Percentiles rank a stretch among this genome's conserved stretches.
These are phyloP conservation scores for Salvia sclarea DNA, from an alignment of 305 asterid species.

Conservation along the genomic window DNA sequence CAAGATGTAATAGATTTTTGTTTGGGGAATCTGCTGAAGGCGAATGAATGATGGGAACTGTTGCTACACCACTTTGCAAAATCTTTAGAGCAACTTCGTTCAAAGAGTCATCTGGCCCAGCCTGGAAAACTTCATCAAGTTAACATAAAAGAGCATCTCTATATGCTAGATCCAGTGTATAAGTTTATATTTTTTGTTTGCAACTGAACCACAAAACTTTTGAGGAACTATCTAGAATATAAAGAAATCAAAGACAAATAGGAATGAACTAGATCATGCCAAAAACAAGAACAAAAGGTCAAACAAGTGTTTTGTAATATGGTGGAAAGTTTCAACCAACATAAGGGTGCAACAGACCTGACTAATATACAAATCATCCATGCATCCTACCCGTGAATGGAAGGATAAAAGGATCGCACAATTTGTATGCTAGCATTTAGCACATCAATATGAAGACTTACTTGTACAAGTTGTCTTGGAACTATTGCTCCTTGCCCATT, in stretches of 20 bases:
- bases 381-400: not conserved
- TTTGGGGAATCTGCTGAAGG: constrained; percentile 63
- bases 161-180: constrained; percentile 17
- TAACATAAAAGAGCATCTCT: constrained; percentile 28
- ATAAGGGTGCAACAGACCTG: not conserved
- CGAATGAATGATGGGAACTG: constrained; percentile 73
- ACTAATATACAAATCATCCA: constrained; percentile 8
- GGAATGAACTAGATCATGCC: constrained; percentile 13
- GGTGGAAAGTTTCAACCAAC: constrained; percentile 12
- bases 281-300: not conserved
- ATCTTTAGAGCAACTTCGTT: constrained; percentile 72
- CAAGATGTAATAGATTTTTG: constrained; percentile 76
- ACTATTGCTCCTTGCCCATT: constrained; percentile 54
- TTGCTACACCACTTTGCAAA: constrained; percentile 70
- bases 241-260: not conserved
- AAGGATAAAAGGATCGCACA: not conserved
- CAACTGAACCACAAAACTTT: not conserved
- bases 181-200: not conserved
- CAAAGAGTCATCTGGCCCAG: constrained; percentile 74
- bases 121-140: constrained; percentile 51
- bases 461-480: constrained; percentile 69
- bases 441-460: constrained; percentile 39
- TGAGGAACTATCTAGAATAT: not conserved
- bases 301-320: constrained; percentile 1
- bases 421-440: constrained; percentile 21